These are phyloP conservation scores for Sophora flavescens DNA, from an alignment of 306 rosid species.

Conservation along the genomic window DNA sequence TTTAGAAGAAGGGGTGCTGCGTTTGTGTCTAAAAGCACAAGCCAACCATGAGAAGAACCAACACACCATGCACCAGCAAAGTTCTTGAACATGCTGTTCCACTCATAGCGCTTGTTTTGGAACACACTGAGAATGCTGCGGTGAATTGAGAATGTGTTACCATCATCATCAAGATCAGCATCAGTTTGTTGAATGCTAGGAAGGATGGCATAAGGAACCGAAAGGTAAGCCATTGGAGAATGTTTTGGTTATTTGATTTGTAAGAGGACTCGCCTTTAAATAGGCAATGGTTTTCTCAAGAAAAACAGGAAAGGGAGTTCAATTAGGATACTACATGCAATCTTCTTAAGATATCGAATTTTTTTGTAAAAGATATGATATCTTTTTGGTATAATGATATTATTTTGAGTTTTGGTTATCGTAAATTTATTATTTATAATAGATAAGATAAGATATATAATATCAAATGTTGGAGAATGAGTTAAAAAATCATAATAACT, in stretches of 20 bases:
- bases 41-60: slow-evolving; percentile 37
- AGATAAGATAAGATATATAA: no score
- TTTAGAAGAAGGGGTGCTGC: slow-evolving; percentile 30
- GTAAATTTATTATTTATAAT: no score
- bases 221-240: background rate
- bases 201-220: slow-evolving; percentile 30
- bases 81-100: background rate
- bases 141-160: background rate
- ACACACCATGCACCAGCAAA: slow-evolving; percentile 17
- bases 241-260: background rate
- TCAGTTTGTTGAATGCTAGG: background rate
- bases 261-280: background rate
- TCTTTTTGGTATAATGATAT: no score
- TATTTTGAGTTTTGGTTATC: no score
- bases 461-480: no score
- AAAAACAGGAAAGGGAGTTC: no score
- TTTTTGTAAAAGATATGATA: no score
- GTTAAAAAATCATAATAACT: no score
- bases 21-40: background rate
- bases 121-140: background rate
- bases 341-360: no score
- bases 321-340: no score
- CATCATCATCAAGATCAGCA: background rate
- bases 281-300: background rate
- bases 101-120: background rate